Base-by-base conservation (phyloP, 2,329 filamentous ascomycete species). In the Dactylella cylindrospora region DNA sequence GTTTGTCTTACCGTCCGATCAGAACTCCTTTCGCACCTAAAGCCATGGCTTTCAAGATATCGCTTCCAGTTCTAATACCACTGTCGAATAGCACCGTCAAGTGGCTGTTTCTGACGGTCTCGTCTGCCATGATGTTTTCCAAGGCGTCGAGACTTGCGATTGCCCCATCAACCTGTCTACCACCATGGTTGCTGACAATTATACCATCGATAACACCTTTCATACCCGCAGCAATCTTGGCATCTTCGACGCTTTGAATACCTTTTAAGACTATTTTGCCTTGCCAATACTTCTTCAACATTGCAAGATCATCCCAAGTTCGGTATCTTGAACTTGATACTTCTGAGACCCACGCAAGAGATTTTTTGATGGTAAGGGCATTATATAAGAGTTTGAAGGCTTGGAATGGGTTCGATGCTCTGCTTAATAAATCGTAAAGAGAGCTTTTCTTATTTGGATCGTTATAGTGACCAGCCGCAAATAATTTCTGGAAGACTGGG, bases 401-500 rank as follows among this genome's bases (percentile, higher is more conserved):
- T 19, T 62, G 57, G 23, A 62, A 50, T 6, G 57, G 57, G 23
- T 62, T 62, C 7, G 57, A 41, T 8, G 57, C 57, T 35, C 57
- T 31, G 28, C 49, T 26, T 4, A 62, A 28, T 1, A 62, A 31
- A 13, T 52, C 49, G 13, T 49, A 53, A 12, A 62, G 17, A 3
- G 43, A 47, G 13, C 78, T 77, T 5, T 79, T 75, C 68, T 81
- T 77, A 32, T 74, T 72, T n/a, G 71, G 71, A 1, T 71, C 73
- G 0, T 76, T 77, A 23, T 62, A 62, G n/a, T 71, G 72, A 39
- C 74, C 57, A 15, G 26, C 49, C 6, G 79, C 76, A 68, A 82
- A 83, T 43, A 79, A 78, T 23, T 73, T 72, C 12, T 79, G 76
- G 70, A 86, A 88, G 0, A 83, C 81, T 0, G 84, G 83, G 68